Evolutionary conservation across 2,329 filamentous ascomycete species (phyloP).

Genomic region (Botrytis sinoallii): DNA sequence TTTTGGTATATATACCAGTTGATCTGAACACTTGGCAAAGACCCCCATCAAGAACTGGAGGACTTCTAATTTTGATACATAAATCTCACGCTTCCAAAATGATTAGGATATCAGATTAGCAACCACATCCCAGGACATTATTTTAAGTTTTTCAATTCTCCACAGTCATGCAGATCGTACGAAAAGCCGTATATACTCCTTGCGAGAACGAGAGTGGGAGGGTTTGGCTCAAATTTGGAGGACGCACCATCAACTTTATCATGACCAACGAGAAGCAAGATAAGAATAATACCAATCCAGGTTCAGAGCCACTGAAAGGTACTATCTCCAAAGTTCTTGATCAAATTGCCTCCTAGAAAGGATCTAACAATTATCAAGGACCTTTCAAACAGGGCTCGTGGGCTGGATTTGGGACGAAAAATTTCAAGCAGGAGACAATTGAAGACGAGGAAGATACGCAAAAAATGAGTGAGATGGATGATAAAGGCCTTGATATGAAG

Average conservation of each 20-base stretch:
- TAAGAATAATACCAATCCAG: too few relatives aligned
- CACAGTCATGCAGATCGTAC: neutral
- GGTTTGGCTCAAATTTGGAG: neutral
- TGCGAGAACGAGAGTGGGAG: neutral
- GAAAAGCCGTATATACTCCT: neutral
- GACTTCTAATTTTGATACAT: too few relatives aligned
- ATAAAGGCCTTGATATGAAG: constrained; percentile 5
- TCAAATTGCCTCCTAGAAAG: neutral
- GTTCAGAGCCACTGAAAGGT: neutral
- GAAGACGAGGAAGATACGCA: neutral
- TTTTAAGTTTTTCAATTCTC: neutral
- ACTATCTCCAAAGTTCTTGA: neutral
- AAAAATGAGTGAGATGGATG: neutral
- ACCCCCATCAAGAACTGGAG: neutral
- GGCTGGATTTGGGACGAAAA: neutral
- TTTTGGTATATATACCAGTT: neutral
- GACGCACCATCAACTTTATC: neutral
- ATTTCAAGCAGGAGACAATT: neutral
- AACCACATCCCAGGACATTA: too few relatives aligned
- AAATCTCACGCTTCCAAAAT: neutral
- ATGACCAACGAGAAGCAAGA: neutral
- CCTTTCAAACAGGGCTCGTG: neutral
- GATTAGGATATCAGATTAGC: neutral
- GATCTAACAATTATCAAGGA: neutral
- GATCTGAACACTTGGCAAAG: neutral